Base-by-base conservation (phyloP, 1,284 basidiomycete genomes). In the Boletus smithii region DNA sequence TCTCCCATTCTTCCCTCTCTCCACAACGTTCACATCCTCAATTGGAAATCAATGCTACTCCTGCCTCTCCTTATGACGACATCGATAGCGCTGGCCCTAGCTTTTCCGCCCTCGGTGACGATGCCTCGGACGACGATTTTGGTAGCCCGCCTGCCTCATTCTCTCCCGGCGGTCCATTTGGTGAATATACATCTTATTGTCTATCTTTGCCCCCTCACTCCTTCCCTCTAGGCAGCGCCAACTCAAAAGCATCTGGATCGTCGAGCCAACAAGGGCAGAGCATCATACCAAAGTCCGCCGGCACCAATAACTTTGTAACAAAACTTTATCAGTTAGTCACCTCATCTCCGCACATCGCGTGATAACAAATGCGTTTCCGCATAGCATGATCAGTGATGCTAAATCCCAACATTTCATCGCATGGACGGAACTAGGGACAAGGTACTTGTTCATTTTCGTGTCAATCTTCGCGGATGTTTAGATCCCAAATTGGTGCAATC, bases 281-380 rank as follows among this genome's bases (percentile, higher is more conserved):
- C 53, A 61, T 78, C 41, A 70, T 83, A 16, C 76, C 79, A 42
- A 88, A 86, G 60, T 77, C 84, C 14, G 71, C 81, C 58, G 80
- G 79, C 16, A 84, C 83, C 31, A 89, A 89, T 60, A 90, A 90
- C 60, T 90, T 90, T 62, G 86, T 89, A 37, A 84, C 84, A 11
- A 90, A 90, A 73, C 72, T 90, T 23, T 89, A 88, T 67, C 84
- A 88, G 86, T 88, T 57, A 62, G 85, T 51, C n/a, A 36, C 41
- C n/a, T 39, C 8, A 2, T 26, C 51, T 48, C 45, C 39, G 38
- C 32, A 27, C 18, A 14, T 32, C 8, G 42, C 41, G 10, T 41
- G 22, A 20, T 45, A 24, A 46, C 18, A 33, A 38, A 34, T 24
- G 3, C 30, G 31, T 44, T 26, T 37, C 29, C n/a, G 30, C 41